Evolutionary conservation across 2,329 filamentous ascomycete genomes (phyloP), one percentile per base, ranked within the genome.

Genomic region (Sporothrix variecibatus): DNA sequence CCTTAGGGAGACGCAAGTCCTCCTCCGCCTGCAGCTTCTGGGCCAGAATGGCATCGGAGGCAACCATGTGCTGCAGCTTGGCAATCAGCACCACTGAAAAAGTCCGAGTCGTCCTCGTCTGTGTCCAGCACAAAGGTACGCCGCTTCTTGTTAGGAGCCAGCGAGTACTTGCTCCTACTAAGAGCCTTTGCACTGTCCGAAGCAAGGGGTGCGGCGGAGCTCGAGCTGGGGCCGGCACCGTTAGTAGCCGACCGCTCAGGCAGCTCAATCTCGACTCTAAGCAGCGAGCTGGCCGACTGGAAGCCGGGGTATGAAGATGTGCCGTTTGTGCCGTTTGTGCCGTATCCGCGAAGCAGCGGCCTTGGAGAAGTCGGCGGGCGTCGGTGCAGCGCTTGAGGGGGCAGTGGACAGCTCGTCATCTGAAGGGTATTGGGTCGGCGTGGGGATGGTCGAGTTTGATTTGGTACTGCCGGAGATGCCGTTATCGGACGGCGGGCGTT

Each of bases 11-110:
- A 5, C 67, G 67, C 40, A 49, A 69, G 49, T 76, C 76, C 75
- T 82, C 81, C 76, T 89, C 84, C 40, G 87, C 82, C 78, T 92
- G 90, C 71, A 92, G 82, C 58, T 82, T 82, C 62, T 85, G 82
- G 46, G 90, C 90, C 53, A 92, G 80, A 64, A 86, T 83, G 15
- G 86, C 87, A 79, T 88, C 87, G 2, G 58, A 34, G 2, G 67
- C 64, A 12, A 72, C 77, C 6, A 80, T 8, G 46, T 51, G 34
- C 67, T 53, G 67, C 43, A 53, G 17, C 9, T 69, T 28, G 46
- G 28, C 49, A 26, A 26, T 49, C 53, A 9, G 51, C 31, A 17
- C n/a, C 11, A 11, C 20, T 3, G 28, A 20, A 40, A 3, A 15
- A 15, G 20, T 70, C 72, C 0, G 46, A 80, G 28, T 75, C 76